Evolutionary conservation across 1,139 yeast genomes (phyloP).

Genomic region (Suhomyces terraborum): DNA sequence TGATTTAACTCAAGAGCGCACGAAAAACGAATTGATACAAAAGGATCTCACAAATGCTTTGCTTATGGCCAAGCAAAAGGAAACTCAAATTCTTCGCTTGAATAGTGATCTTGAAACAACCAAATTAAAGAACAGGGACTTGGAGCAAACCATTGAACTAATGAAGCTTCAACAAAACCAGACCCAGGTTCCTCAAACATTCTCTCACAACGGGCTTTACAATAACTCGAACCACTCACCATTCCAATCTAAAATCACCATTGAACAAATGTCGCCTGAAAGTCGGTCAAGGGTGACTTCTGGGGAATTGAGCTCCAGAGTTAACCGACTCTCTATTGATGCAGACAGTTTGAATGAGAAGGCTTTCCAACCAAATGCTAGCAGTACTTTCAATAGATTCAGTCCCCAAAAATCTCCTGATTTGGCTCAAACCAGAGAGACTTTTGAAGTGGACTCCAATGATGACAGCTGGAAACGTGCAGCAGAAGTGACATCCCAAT

Average conservation of each 20-base stretch:
- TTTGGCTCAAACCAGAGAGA: slow-evolving; percentile 22
- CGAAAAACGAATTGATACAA: slow-evolving; percentile 37
- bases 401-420: slow-evolving; percentile 25
- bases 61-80: slow-evolving; percentile 62
- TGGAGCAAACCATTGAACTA: slow-evolving; percentile 55
- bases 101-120: slow-evolving; percentile 62
- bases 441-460: slow-evolving; percentile 34
- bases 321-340: slow-evolving; percentile 48
- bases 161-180: slow-evolving; percentile 38
- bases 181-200: slow-evolving; percentile 13
- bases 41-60: slow-evolving; percentile 55
- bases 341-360: slow-evolving; percentile 29
- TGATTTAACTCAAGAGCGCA: slow-evolving; percentile 39
- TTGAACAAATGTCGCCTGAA: slow-evolving; percentile 18
- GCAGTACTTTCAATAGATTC: slow-evolving; percentile 17
- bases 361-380: slow-evolving; percentile 16
- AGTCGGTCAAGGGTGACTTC: slow-evolving; percentile 28
- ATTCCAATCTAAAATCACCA: slow-evolving; percentile 7
- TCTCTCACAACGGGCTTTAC: slow-evolving; percentile 7
- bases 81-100: slow-evolving; percentile 61
- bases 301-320: slow-evolving; percentile 48
- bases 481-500: slow-evolving; percentile 82
- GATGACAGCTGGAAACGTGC: slow-evolving; percentile 89
- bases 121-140: slow-evolving; percentile 47
- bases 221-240: slow-evolving; percentile 15